Conservation (phyloP, 345 rosid species). For the Trapa bicornis region DNA sequence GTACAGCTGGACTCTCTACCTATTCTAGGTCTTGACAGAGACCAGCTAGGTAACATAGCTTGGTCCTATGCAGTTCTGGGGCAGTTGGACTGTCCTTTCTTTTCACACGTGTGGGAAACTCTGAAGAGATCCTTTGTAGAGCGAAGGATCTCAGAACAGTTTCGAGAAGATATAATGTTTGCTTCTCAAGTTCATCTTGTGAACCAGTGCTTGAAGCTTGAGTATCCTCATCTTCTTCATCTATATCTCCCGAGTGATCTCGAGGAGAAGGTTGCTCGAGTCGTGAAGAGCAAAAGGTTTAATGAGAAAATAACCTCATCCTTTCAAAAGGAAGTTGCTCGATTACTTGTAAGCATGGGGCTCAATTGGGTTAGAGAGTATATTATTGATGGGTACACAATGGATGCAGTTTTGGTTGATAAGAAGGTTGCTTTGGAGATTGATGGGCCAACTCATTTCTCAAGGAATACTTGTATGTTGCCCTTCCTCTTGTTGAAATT, state of each 20-base stretch:
- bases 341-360: conserved; percentile 74
- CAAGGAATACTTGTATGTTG: conserved; percentile 62
- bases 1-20: conserved; percentile 17
- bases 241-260: conserved; percentile 39
- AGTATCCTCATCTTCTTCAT: conserved; percentile 57
- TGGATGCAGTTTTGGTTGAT: conserved; percentile 75
- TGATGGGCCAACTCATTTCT: conserved; percentile 92
- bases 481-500: conserved; percentile 1
- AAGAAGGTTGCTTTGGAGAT: conserved; percentile 81
- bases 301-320: conserved; percentile 77
- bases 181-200: conserved; percentile 82
- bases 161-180: conserved; percentile 76
- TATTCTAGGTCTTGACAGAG: conserved; percentile 49
- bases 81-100: conserved; percentile 50
- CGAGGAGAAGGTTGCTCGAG: conserved; percentile 50
- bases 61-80: conserved; percentile 97
- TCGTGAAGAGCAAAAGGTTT: conserved; percentile 75
- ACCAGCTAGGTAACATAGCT: conserved; percentile 85
- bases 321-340: conserved; percentile 81
- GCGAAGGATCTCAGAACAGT: conserved; percentile 78
- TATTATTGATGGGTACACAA: conserved; percentile 52
- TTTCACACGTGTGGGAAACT: conserved; percentile 52
- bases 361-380: conserved; percentile 79
- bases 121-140: conserved; percentile 41
- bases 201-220: conserved; percentile 74